Evolutionary conservation across 1,284 basidiomycete genomes (phyloP).

Genomic region (Chiua sp.): DNA sequence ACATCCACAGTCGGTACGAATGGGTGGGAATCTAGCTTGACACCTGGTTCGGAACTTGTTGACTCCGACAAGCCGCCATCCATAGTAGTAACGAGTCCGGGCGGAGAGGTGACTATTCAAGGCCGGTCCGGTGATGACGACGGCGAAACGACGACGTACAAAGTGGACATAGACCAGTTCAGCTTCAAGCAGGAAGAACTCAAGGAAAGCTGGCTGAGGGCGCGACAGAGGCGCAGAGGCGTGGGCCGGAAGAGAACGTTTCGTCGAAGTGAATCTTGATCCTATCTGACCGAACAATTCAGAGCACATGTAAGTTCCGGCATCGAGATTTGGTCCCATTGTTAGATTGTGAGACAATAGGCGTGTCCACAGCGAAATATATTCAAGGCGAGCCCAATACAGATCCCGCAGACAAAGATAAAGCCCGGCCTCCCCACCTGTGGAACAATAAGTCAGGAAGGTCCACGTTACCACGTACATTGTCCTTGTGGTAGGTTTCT

Average conservation of each 20-base stretch:
- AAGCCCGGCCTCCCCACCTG: neutral
- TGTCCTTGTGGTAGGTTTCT: no score
- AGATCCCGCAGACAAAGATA: neutral
- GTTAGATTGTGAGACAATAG: neutral
- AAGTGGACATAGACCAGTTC: neutral
- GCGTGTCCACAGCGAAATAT: neutral
- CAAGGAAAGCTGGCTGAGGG: slow-evolving; percentile 9
- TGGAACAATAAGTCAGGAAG: neutral
- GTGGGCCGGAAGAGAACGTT: slow-evolving; percentile 1
- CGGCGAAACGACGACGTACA: neutral
- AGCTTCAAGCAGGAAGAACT: slow-evolving; percentile 12
- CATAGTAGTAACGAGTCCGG: neutral
- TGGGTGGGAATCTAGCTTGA: neutral
- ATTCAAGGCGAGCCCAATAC: neutral
- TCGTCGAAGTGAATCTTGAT: neutral
- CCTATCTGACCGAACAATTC: neutral
- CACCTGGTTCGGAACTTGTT: neutral
- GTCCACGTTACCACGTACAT: no score
- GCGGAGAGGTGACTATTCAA: neutral
- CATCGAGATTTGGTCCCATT: neutral
- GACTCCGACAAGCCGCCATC: neutral
- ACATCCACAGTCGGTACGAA: neutral
- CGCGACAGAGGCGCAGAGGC: slow-evolving; percentile 4
- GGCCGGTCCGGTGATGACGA: neutral
- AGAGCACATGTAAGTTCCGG: neutral